phyloP scores from a whole-genome alignment of 352 stramenopile genomes.

The Pythium insidiosum region DNA sequence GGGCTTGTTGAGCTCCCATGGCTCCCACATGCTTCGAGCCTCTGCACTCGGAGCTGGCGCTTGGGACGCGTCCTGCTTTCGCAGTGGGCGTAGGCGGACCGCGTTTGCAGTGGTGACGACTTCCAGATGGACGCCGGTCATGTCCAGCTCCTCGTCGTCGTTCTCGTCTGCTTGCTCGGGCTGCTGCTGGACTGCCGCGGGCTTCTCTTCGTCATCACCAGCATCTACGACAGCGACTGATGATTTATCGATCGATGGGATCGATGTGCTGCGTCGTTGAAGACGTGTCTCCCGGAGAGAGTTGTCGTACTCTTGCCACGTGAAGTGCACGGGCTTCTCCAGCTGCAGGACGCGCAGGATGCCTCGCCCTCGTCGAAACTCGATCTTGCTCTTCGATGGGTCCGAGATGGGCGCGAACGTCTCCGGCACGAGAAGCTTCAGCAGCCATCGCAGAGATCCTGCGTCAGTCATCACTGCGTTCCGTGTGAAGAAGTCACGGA shows the following conservation, averaged over 20 bases:
- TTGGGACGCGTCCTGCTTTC: constrained; percentile 6
- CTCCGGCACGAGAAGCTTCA: constrained; percentile 24
- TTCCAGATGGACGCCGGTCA: neutral
- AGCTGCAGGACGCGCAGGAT: constrained; percentile 61
- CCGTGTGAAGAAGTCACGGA: constrained; percentile 61
- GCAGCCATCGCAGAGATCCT: too few species aligned
- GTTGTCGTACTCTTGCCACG: constrained; percentile 25
- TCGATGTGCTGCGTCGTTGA: constrained; percentile 5
- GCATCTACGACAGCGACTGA: neutral
- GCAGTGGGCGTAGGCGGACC: constrained; percentile 5
- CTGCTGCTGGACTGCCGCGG: neutral
- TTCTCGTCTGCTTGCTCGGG: neutral
- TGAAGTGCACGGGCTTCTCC: constrained; percentile 47
- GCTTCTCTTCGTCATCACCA: constrained; percentile 11
- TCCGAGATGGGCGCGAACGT: constrained; percentile 58
- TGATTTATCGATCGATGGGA: neutral
- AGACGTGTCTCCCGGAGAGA: constrained; percentile 10
- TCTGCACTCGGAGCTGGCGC: too few species aligned
- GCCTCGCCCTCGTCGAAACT: constrained; percentile 48
- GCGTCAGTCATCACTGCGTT: too few species aligned
- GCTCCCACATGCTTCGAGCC: constrained; percentile 13
- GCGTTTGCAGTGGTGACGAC: constrained; percentile 6
- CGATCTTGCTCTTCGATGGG: constrained; percentile 71
- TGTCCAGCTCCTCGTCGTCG: neutral
- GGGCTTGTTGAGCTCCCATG: constrained; percentile 14